These are phyloP conservation scores for Diaporthe caulivora DNA, from an alignment of 2,329 filamentous ascomycete species.

Conservation along the genomic window DNA sequence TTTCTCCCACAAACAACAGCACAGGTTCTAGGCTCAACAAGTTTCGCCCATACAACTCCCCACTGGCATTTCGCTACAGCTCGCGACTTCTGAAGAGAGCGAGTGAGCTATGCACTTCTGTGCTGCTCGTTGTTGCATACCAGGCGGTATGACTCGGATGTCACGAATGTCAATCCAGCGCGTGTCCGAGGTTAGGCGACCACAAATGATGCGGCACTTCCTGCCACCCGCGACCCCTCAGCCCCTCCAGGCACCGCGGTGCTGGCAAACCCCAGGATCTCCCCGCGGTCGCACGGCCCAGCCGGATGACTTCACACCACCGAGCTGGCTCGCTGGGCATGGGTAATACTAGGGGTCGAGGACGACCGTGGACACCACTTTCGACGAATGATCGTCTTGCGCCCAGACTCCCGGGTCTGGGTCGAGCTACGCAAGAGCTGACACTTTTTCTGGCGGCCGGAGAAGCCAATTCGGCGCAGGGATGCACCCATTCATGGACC, in stretches of 20 bases:
- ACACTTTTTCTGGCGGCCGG: neutral
- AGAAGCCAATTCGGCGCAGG: constrained; percentile 15
- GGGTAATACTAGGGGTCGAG: neutral
- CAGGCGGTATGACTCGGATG: constrained; percentile 28
- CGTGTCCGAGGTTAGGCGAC: constrained; percentile 33
- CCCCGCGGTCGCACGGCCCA: constrained; percentile 21
- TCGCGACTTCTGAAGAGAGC: constrained; percentile 18
- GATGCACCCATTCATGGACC: constrained; percentile 31
- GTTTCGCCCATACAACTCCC: neutral
- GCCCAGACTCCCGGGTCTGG: constrained; percentile 36
- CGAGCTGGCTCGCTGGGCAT: constrained; percentile 6
- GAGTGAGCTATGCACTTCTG: constrained; percentile 1
- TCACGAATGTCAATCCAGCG: constrained; percentile 5
- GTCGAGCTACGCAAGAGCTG: constrained; percentile 13
- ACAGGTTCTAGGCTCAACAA: constrained; percentile 13
- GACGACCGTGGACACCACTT: neutral
- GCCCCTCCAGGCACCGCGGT: neutral
- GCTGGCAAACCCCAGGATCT: constrained; percentile 10
- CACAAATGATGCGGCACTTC: constrained; percentile 8
- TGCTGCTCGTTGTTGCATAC: neutral
- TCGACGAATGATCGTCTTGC: constrained; percentile 20
- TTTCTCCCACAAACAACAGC: neutral
- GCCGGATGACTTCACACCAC: constrained; percentile 7
- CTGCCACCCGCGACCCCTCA: constrained; percentile 31
- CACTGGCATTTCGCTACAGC: constrained; percentile 1